Evolutionary conservation across 2,329 filamentous ascomycete species (phyloP), one percentile per base, ranked within the genome.

Genomic region (Phoma sp.): DNA sequence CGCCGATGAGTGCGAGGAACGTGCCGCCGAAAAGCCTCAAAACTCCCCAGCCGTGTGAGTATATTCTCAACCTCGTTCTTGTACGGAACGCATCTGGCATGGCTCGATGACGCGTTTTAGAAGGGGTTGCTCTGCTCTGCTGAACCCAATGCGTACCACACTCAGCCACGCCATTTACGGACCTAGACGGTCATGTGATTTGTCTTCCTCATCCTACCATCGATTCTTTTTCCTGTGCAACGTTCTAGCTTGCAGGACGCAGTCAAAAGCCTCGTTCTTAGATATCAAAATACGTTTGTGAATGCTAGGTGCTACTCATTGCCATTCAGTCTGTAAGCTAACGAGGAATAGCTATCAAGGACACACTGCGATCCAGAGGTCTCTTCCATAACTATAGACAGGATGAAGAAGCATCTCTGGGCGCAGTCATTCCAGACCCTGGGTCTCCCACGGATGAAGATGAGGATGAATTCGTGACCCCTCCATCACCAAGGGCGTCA

Each of bases 361-460:
- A 46, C 8, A 41, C 41, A 7, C 46, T 31, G 17, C 41, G 41
- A 15, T 46, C 52, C 3, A 21, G 25, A 19, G 32, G 37, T 15
- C 24, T 55, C 2, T 55, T 55, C 31, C 10, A 33, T 2, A 41
- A 43, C 12, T 32, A 27, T 21, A 17, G 15, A 27, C 31, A 17
- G 17, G 21, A 46, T n/a, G 24, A 12, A 13, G 24, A 24, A 13
- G 4, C 35, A 1, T 19, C 40, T 37, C 8, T 12, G 7, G 36
- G 8, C 19, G 13, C 8, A n/a, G 36, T n/a, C 5, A n/a, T 19
- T 6, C 22, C 5, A 5, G 62, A 69, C 21, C 62, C 64, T 46
- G 72, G 67, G 1, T 71, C 68, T 6, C 58, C 69, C 1, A 74
- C 72, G 2, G 71, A 73, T 29, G 69, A 67, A 15, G 70, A 74